Evolutionary conservation across 2,329 filamentous ascomycete species (phyloP), one percentile per base, ranked within the genome.

Genomic region (Claviceps sp.): DNA sequence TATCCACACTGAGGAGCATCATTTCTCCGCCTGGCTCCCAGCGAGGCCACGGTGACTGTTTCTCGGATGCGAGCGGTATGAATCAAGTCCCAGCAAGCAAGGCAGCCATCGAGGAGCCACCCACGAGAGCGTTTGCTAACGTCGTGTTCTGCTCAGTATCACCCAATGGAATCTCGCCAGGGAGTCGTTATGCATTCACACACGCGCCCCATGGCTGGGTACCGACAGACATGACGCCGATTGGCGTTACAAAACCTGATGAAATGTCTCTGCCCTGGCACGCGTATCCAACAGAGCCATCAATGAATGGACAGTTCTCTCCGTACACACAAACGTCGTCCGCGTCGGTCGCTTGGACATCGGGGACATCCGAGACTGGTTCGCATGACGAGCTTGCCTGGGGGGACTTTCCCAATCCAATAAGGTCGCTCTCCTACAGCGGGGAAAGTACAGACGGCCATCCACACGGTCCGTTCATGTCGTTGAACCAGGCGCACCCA

Each of bases 261-360:
- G 72, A 74, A 26, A 56, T 73, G 54, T 70, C 65, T 52, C 56
- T 67, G 9, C 65, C 68, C 13, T 82, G 77, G 78, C 66, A 71
- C 54, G 62, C 69, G 6, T 78, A 74, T 57, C 61, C 73, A 9
- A 67, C 73, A 43, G 75, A 76, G 42, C 72, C 76, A 7, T 71
- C 76, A 9, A 66, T 78, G 37, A 72, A 72, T 3, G 67, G 74
- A 0, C 72, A 71, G 2, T 76, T 74, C 54, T 73, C 75, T 5
- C 69, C 74, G 1, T 79, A 76, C 57, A 65, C 69, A 5, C 67
- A 70, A 22, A 67, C 71, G 43, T 64, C 65, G 1, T 61, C 70
- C 14, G 59, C 68, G 2, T 64, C 72, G 0, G 61, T 68, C 26
- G 61, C 68, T 2, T 77, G 74, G 75, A 60, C 68, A 34, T 63